Percentiles rank a stretch among this genome's conserved stretches.
phyloP scores from a whole-genome alignment of 306 rosid species.

The Cotoneaster glaucophyllus region DNA sequence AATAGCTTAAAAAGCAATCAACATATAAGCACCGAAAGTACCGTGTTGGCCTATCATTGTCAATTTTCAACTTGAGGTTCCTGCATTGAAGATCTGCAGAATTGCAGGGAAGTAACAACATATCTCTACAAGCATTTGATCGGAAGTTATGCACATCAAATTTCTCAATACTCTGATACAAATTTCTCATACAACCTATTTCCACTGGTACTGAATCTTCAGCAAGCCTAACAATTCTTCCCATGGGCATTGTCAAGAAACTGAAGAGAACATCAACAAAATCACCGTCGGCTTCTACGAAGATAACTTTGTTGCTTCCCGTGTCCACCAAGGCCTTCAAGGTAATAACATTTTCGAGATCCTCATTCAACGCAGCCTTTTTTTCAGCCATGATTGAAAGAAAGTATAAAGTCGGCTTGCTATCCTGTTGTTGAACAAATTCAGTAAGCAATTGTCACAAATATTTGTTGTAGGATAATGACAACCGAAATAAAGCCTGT shows the following conservation, averaged over 20 bases:
- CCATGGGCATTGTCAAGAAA: slow-evolving; percentile 4
- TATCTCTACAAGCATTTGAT: not conserved
- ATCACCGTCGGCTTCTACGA: not conserved
- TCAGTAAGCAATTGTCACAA: too few species aligned
- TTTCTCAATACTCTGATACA: not conserved
- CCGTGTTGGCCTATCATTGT: too few species aligned
- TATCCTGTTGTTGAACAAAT: too few species aligned
- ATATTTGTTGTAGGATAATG: too few species aligned
- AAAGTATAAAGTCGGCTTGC: not conserved
- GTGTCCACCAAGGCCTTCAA: slow-evolving; percentile 10
- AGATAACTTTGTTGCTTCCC: slow-evolving; percentile 2
- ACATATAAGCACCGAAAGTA: not conserved
- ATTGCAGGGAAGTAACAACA: not conserved
- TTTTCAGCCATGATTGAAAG: not conserved
- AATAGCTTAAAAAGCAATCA: not conserved
- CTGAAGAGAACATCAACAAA: slow-evolving; percentile 4
- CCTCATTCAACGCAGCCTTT: too few species aligned
- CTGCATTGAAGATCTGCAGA: not conserved
- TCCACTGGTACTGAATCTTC: not conserved
- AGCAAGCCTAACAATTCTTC: not conserved
- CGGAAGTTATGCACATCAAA: not conserved
- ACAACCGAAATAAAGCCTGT: too few species aligned
- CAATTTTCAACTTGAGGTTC: not conserved
- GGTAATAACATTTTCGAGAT: not conserved
- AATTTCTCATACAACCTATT: slow-evolving; percentile 5